Evolutionary conservation across 129 eudicot genomes (phyloP), one percentile per base, ranked within the genome.

Genomic region (Flaveria ramosissima): DNA sequence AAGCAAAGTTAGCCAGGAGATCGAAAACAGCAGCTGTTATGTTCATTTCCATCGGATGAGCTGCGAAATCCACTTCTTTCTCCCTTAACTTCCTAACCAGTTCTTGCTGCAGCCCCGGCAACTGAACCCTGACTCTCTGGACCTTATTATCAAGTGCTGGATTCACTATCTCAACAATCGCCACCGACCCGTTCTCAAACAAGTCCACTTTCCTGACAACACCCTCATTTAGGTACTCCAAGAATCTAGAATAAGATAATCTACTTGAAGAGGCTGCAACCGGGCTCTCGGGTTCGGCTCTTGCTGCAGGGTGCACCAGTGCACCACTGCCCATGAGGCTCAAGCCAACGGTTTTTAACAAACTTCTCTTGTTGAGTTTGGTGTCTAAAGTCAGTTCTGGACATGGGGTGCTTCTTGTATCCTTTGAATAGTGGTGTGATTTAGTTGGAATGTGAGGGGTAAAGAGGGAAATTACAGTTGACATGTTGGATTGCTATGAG

Each of bases 71-170:
- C 32, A 89, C 91, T 30, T 81, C 82, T 79, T 87, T 89, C 63
- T 89, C 97, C 70, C 75, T 80, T 36, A 89, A 63, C 64, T 89
- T 85, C 79, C 88, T 84, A 61, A 92, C 23, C 7, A 92, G 78
- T 26, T 85, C 81, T 68, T 42, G 77, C 8, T 85, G 96, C 75
- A 92, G 72, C 55, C 97, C 96, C 7, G 97, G 96, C 61, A 92
- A 65, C 84, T 92, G 97, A 21, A 92, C 78, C 74, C 72, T 87
- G 39, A 92, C 97, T 46, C 97, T 85, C 82, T 89, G 96, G 24
- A 82, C 60, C 71, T 85, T 92, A 55, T 87, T 89, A 55, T 84
- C 82, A 47, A 89, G 55, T 0, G 76, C 84, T 21, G 84, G 92
- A 87, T 82, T 82, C 19, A 50, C 73, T 71, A 89, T 84, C 85